phyloP scores from a whole-genome alignment of 345 rosid species.

The Hibiscus tridactylites region DNA sequence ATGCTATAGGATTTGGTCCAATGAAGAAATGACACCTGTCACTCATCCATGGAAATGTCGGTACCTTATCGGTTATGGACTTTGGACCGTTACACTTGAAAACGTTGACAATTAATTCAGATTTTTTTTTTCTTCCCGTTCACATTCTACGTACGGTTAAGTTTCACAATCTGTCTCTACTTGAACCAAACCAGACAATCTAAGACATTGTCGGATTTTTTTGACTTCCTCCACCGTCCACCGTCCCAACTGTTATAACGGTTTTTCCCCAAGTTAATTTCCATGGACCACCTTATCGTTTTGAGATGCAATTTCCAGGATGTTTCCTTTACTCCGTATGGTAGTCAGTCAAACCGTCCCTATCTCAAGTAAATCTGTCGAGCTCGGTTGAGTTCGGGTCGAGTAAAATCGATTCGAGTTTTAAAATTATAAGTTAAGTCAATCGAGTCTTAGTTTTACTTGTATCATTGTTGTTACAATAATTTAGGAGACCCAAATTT shows the following conservation, averaged over 20 bases:
- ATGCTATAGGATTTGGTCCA: background rate
- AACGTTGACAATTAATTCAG: background rate
- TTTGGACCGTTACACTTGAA: background rate
- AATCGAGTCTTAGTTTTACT: too few species aligned
- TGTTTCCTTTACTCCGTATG: background rate
- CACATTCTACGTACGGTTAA: conserved; percentile 3
- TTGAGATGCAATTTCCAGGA: background rate
- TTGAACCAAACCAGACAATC: background rate
- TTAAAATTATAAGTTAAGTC: background rate
- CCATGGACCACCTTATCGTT: background rate
- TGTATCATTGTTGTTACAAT: too few species aligned
- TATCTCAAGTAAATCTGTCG: background rate
- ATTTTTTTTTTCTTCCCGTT: background rate
- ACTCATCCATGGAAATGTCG: background rate
- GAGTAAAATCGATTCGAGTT: background rate
- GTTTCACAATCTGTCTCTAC: background rate
- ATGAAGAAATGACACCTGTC: background rate
- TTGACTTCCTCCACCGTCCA: conserved; percentile 7
- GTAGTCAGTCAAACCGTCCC: background rate
- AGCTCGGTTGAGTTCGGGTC: background rate
- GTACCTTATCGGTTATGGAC: background rate
- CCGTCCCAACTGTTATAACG: background rate
- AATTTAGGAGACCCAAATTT: too few species aligned
- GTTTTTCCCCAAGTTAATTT: background rate
- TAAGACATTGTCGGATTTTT: background rate